Evolutionary conservation across 2,329 filamentous ascomycete species (phyloP).

Genomic region (Sclerotinia borealis): DNA sequence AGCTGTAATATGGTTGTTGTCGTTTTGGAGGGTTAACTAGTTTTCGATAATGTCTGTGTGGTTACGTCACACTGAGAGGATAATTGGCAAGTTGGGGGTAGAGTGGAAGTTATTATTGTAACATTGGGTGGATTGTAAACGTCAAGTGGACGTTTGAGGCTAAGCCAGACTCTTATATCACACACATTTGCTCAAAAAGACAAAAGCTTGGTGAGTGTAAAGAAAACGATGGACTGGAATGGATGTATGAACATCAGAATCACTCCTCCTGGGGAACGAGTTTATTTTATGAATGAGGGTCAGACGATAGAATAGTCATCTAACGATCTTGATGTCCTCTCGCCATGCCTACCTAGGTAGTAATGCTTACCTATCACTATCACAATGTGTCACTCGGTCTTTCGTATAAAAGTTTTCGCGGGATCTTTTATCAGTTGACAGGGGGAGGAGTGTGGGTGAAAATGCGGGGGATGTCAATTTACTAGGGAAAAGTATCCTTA

Average conservation of each 20-base stretch:
- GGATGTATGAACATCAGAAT: not conserved
- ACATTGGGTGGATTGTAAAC: not conserved
- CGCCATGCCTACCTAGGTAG: not conserved
- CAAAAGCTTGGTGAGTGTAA: too few relatives aligned
- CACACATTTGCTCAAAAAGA: not conserved
- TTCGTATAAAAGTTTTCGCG: not conserved
- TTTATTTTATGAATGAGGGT: not conserved
- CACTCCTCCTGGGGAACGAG: not conserved
- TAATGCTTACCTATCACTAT: not conserved
- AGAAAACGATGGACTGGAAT: not conserved
- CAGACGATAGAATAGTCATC: not conserved
- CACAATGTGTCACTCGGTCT: not conserved
- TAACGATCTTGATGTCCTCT: not conserved
- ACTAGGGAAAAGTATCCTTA: not conserved
- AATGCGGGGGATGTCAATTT: not conserved
- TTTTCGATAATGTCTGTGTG: not conserved
- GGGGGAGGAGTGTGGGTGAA: not conserved
- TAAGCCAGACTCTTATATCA: not conserved
- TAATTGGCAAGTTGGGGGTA: not conserved
- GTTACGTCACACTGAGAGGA: not conserved
- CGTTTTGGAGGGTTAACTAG: not conserved
- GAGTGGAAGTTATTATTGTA: not conserved
- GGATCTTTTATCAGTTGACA: not conserved
- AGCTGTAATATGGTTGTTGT: not conserved
- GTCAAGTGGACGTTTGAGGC: not conserved